These are phyloP conservation scores for Plasmodium vinckei DNA, from an alignment of 169 alveolate species.

Conservation along the genomic window DNA sequence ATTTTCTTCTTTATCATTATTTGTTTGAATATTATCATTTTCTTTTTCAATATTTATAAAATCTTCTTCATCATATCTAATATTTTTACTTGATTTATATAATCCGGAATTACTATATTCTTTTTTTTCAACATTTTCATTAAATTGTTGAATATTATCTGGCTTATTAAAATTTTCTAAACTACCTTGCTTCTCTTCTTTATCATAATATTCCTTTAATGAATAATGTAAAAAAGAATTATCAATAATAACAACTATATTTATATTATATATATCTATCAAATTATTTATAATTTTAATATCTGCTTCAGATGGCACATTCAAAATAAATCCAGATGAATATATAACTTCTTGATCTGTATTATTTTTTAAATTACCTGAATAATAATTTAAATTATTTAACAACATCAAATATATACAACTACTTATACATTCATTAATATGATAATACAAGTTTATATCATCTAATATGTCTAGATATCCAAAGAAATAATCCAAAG, in stretches of 20 bases:
- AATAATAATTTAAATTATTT: constrained; percentile 68
- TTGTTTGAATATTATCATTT: not conserved
- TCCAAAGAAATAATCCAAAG: constrained; percentile 88
- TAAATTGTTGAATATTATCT: not conserved
- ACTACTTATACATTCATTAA: constrained; percentile 66
- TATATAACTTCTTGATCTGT: constrained; percentile 13
- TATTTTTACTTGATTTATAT: not conserved
- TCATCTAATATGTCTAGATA: constrained; percentile 86
- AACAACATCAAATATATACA: constrained; percentile 44
- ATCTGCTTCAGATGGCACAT: constrained; percentile 91
- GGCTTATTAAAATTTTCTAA: too few relatives aligned
- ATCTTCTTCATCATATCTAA: not conserved
- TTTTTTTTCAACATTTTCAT: not conserved
- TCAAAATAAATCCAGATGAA: constrained; percentile 87
- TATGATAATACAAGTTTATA: constrained; percentile 78
- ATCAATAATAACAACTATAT: constrained; percentile 88
- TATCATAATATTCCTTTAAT: constrained; percentile 72
- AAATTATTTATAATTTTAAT: constrained; percentile 82
- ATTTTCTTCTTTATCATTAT: not conserved
- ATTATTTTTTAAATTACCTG: constrained; percentile 13
- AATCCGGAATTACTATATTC: not conserved
- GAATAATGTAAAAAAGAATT: constrained; percentile 88
- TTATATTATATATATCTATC: constrained; percentile 85
- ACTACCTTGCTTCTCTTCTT: not conserved
- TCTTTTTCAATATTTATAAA: not conserved